These are phyloP conservation scores for Rhodotorula sp. DNA, from an alignment of 1,284 basidiomycete genomes.

Conservation along the genomic window DNA sequence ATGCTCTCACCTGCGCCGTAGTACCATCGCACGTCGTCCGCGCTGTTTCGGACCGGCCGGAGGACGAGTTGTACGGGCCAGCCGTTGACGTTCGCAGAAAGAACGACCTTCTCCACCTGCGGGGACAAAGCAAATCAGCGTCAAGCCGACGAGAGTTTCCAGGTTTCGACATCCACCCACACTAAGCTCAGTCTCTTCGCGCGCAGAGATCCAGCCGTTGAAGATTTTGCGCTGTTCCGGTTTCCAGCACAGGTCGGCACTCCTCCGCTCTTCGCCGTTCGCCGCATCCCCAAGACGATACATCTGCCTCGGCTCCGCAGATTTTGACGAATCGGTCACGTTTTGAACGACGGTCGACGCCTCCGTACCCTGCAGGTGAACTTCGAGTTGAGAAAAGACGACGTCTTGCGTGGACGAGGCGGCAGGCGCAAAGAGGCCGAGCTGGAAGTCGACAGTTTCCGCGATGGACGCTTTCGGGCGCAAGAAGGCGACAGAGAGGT, in stretches of 20 bases:
- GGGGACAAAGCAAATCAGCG: no score
- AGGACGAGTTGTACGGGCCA: slow-evolving; percentile 22
- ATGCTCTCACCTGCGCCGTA: slow-evolving; percentile 6
- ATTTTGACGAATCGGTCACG: no score
- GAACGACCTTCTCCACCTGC: slow-evolving; percentile 23
- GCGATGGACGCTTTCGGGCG: slow-evolving; percentile 61
- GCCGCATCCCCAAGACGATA: no score
- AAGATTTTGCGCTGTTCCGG: slow-evolving; percentile 59
- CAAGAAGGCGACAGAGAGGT: slow-evolving; percentile 57
- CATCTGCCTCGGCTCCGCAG: no score
- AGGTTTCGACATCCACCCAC: neutral
- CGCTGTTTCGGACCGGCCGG: neutral
- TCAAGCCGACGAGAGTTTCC: neutral
- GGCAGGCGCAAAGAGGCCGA: slow-evolving; percentile 51
- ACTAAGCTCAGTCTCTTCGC: slow-evolving; percentile 6
- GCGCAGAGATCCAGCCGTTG: slow-evolving; percentile 55
- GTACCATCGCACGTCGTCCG: neutral
- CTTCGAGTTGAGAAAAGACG: no score
- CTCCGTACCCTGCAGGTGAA: no score
- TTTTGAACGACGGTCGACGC: no score
- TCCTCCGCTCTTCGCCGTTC: slow-evolving; percentile 34
- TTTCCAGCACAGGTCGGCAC: slow-evolving; percentile 60
- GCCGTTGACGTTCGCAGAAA: slow-evolving; percentile 2
- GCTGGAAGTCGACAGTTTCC: slow-evolving; percentile 47
- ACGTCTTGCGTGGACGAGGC: slow-evolving; percentile 48